Evolutionary conservation across 495 filamentous ascomycete species (phyloP).

Genomic region (Lentithecium fluviatile): DNA sequence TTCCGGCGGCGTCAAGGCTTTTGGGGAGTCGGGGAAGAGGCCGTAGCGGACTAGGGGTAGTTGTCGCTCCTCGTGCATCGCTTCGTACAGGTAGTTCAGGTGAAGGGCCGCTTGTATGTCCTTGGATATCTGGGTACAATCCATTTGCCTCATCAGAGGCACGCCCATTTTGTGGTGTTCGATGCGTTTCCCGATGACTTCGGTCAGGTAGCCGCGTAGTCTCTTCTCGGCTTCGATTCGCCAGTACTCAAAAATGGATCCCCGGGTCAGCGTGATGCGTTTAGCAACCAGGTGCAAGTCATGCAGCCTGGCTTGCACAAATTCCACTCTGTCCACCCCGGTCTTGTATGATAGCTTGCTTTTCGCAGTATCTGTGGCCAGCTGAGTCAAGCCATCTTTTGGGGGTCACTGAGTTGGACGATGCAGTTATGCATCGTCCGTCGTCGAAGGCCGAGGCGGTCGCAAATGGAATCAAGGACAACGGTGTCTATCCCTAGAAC

Average conservation of each 20-base stretch:
- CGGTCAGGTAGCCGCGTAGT: too few species aligned
- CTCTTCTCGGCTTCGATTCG: too few species aligned
- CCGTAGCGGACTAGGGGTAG: conserved; percentile 18
- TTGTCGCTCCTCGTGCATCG: conserved; percentile 11
- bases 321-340: background rate
- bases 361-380: background rate
- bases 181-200: too few species aligned
- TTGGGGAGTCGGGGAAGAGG: conserved; percentile 3
- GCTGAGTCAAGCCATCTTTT: conserved; percentile 14
- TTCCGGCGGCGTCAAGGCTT: background rate
- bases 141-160: too few species aligned
- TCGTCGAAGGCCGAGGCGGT: background rate
- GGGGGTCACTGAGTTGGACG: background rate
- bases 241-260: too few species aligned
- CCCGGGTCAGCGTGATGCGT: too few species aligned
- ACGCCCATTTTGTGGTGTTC: too few species aligned
- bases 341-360: conserved; percentile 2
- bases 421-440: background rate
- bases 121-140: background rate
- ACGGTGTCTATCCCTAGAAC: background rate
- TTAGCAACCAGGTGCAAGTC: background rate
- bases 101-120: background rate
- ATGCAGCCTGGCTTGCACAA: background rate
- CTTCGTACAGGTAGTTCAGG: conserved; percentile 11
- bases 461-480: conserved; percentile 11